These are phyloP conservation scores for Pseudogymnoascus sp. DNA, from an alignment of 2,329 filamentous ascomycete genomes.

Conservation along the genomic window DNA sequence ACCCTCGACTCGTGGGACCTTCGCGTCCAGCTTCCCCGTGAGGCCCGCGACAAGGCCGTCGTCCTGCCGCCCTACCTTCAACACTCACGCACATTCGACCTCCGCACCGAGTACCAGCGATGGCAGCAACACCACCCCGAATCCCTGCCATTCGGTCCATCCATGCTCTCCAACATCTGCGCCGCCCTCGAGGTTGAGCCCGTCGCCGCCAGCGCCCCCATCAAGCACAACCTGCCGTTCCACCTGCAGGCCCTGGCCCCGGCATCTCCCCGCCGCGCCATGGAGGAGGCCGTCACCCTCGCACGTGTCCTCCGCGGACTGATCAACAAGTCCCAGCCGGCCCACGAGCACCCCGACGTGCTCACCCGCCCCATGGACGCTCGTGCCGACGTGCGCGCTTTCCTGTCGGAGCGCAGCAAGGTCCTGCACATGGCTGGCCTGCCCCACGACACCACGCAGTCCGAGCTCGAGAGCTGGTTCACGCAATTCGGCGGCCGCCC, in stretches of 20 bases:
- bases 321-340: slow-evolving; percentile 91
- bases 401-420: slow-evolving; percentile 93
- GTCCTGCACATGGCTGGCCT: slow-evolving; percentile 96
- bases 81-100: slow-evolving; percentile 93
- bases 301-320: slow-evolving; percentile 85
- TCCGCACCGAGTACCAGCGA: slow-evolving; percentile 93
- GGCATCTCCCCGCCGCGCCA: slow-evolving; percentile 87
- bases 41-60: slow-evolving; percentile 96
- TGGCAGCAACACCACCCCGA: slow-evolving; percentile 99
- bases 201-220: slow-evolving; percentile 92
- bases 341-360: slow-evolving; percentile 90
- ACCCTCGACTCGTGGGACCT: slow-evolving; percentile 98
- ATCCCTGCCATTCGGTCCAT: slow-evolving; percentile 91
- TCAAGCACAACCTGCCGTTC: slow-evolving; percentile 98
- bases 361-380: slow-evolving; percentile 94
- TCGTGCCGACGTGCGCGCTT: slow-evolving; percentile 89
- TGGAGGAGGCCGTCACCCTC: slow-evolving; percentile 95
- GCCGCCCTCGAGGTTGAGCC: slow-evolving; percentile 96
- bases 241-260: slow-evolving; percentile 93
- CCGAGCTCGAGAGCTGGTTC: slow-evolving; percentile 98
- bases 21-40: slow-evolving; percentile 90
- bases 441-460: slow-evolving; percentile 96
- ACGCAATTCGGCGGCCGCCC: slow-evolving; percentile 96
- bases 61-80: slow-evolving; percentile 94
- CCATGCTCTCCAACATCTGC: slow-evolving; percentile 94